These are phyloP conservation scores for Populus tremula DNA, from an alignment of 345 rosid genomes.

Conservation along the genomic window DNA sequence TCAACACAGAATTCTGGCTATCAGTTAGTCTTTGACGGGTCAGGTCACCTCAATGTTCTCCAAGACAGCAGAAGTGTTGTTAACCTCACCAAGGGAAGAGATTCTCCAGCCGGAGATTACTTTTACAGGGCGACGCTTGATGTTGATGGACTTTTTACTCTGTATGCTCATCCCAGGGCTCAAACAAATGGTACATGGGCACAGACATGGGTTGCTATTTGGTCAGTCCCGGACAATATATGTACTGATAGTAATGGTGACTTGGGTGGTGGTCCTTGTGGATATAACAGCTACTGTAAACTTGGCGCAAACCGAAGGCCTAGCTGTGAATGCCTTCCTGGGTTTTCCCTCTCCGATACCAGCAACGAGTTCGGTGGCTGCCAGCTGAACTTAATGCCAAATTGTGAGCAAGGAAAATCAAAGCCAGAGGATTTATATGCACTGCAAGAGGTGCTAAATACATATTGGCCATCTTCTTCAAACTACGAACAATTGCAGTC, in stretches of 20 bases:
- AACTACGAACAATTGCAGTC: constrained; percentile 13
- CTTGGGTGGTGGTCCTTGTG: constrained; percentile 20
- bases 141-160: constrained; percentile 1
- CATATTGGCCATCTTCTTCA: constrained; percentile 1
- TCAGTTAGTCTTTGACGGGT: not conserved
- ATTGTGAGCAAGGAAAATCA: constrained; percentile 16
- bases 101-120: not conserved
- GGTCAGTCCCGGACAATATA: constrained; percentile 14
- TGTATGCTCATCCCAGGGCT: constrained; percentile 1
- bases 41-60: not conserved
- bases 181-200: not conserved
- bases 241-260: not conserved
- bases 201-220: constrained; percentile 1
- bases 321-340: constrained; percentile 21
- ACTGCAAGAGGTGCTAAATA: not conserved
- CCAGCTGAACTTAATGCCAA: constrained; percentile 12
- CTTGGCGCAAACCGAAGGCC: constrained; percentile 8
- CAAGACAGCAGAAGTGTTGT: not conserved
- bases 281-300: constrained; percentile 29
- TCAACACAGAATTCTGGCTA: not conserved
- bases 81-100: constrained; percentile 3
- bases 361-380: constrained; percentile 7
- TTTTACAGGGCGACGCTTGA: constrained; percentile 3
- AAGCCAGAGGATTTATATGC: constrained; percentile 19
- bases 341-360: constrained; percentile 16